Base-by-base conservation (phyloP, 495 filamentous ascomycete species). In the Penicillium canariense region DNA sequence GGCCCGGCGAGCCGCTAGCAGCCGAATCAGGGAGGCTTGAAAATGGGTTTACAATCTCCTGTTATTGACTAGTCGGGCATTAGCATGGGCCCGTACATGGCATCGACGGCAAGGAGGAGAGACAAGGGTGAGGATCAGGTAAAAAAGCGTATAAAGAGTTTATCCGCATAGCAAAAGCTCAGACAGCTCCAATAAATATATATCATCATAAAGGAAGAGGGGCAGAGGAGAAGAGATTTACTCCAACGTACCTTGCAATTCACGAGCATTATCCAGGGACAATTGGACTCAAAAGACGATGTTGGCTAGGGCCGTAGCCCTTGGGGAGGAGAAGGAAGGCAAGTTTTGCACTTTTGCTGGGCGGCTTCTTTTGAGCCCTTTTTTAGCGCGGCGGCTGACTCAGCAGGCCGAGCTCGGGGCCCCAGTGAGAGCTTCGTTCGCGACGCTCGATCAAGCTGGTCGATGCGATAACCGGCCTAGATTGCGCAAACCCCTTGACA, bases 141-240 rank as follows among this genome's bases (percentile, higher is more conserved):
- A 68, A 39, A 66, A 75, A 75, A 69, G 75, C 75, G 78, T 74
- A 77, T 79, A 72, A 69, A 67, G 71, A 65, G 61, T 71, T 74
- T 76, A 61, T 79, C 69, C 74, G 67, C 77, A 72, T 78, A 73
- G 70, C 70, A 68, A 54, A 71, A 74, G 73, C 82, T 93, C 87
- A 85, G 92, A 97, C 90, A 97, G 92, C 92, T 97, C 92, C 92
- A 97, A 96, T 96, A 95, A 79, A 67, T 69, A 66, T 63, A 63
- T 65, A 59, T 87, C 84, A 87, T 88, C 85, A 87, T 75, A 60
- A 48, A 65, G 34, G 46, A 28, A 36, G 28, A 48, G 34, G 32
- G 46, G 44, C 42, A 43, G 44, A 52, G 34, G 20, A 28, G 20
- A 43, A 50, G 9, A 48, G 0, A 43, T 34, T 20, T 11, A 51